Conservation (phyloP, 345 rosid species). For the Abelmoschus esculentus region DNA sequence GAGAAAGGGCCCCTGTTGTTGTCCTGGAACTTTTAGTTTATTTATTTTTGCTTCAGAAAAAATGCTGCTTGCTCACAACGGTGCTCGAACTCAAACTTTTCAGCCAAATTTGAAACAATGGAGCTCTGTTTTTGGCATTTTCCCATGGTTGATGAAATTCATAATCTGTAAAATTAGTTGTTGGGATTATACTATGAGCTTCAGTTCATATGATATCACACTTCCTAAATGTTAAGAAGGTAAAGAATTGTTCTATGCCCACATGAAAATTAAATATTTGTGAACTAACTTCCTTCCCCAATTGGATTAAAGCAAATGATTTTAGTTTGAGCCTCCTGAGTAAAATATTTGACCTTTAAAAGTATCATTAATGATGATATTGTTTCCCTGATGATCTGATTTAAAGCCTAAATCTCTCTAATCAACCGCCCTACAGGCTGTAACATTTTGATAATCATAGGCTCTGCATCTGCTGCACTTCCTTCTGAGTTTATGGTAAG, state of each 20-base stretch:
- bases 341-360: background rate
- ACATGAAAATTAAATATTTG: background rate
- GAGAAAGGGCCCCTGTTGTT: background rate
- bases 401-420: background rate
- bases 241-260: background rate
- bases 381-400: background rate
- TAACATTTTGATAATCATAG: background rate
- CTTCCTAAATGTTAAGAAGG: background rate
- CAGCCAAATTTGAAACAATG: conserved; percentile 8
- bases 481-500: background rate
- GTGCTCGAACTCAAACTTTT: background rate
- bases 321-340: background rate
- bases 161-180: background rate
- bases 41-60: background rate
- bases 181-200: background rate
- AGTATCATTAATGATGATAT: background rate
- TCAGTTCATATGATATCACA: background rate
- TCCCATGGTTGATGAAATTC: background rate
- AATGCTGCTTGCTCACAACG: background rate
- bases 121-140: background rate
- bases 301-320: conserved; percentile 4
- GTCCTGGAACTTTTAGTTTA: background rate
- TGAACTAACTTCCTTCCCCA: background rate
- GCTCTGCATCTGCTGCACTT: background rate
- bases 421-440: conserved; percentile 2